Percentiles rank a stretch among this genome's conserved stretches.
Conservation (phyloP, 108 stramenopile species). For the Schizochytrium sp. region DNA sequence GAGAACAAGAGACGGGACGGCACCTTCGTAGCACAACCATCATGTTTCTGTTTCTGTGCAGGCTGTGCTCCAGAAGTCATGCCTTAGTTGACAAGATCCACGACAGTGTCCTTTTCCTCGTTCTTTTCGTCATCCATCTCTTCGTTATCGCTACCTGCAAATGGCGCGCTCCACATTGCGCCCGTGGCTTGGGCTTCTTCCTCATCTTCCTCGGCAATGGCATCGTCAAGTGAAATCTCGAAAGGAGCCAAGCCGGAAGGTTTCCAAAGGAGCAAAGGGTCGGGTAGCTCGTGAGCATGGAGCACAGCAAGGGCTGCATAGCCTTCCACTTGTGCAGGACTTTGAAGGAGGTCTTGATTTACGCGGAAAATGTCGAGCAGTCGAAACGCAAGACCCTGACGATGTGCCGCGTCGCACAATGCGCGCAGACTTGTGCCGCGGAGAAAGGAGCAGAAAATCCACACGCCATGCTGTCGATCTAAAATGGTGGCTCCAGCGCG, state of each 20-base stretch:
- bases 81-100: no score
- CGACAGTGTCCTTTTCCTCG: no score
- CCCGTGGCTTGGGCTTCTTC: background rate
- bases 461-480: background rate
- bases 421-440: background rate
- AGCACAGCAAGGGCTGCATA: background rate
- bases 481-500: background rate
- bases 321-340: background rate
- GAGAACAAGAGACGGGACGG: no score
- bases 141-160: background rate
- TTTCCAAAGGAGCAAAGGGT: background rate
- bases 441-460: background rate
- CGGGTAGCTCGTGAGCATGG: background rate
- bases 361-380: background rate
- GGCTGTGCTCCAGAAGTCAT: no score
- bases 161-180: background rate
- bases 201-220: background rate
- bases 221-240: background rate
- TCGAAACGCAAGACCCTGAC: background rate
- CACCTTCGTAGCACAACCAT: no score
- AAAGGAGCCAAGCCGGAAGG: background rate
- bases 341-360: background rate
- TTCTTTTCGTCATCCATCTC: background rate
- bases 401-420: background rate
- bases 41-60: no score